A percentile compares a stretch with the other conserved stretches of the same genome.
Conservation (phyloP, 2,329 filamentous ascomycete genomes). For the Penicillium fuscoglaucum region DNA sequence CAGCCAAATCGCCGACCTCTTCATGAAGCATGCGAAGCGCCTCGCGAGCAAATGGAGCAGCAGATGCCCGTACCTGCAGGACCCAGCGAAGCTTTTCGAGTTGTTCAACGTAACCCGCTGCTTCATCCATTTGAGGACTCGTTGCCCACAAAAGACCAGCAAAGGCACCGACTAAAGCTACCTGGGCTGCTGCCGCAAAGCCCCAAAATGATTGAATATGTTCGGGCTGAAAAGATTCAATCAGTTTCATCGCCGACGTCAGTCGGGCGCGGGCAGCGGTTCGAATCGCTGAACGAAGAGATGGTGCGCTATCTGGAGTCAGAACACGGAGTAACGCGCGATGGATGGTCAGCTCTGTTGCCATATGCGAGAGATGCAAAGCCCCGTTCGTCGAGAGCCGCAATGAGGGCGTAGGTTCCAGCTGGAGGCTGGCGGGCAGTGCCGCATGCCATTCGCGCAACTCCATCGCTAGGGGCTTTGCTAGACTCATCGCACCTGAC, state of each 20-base stretch:
- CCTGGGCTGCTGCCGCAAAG: neutral
- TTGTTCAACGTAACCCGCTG: neutral
- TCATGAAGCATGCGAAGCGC: neutral
- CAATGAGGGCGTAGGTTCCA: neutral
- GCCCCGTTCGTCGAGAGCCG: neutral
- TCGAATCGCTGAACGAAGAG: neutral
- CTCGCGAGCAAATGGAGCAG: neutral
- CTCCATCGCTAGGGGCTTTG: conserved; percentile 12
- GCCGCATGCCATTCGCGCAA: conserved; percentile 14
- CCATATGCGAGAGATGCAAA: neutral
- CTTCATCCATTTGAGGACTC: neutral
- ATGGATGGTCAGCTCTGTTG: neutral
- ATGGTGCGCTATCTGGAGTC: neutral
- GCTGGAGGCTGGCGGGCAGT: conserved; percentile 9
- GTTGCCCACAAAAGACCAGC: neutral
- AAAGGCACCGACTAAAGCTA: neutral
- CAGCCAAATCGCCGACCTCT: neutral
- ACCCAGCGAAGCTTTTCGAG: neutral
- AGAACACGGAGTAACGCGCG: neutral
- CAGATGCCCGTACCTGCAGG: neutral
- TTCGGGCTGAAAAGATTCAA: neutral
- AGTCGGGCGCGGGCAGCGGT: neutral
- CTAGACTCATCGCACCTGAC: conserved; percentile 7
- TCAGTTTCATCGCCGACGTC: neutral
- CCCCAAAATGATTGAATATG: neutral